Evolutionary conservation across 2,329 filamentous ascomycete species (phyloP), one percentile per base, ranked within the genome.

Genomic region (Aaosphaeria pasadenensis): DNA sequence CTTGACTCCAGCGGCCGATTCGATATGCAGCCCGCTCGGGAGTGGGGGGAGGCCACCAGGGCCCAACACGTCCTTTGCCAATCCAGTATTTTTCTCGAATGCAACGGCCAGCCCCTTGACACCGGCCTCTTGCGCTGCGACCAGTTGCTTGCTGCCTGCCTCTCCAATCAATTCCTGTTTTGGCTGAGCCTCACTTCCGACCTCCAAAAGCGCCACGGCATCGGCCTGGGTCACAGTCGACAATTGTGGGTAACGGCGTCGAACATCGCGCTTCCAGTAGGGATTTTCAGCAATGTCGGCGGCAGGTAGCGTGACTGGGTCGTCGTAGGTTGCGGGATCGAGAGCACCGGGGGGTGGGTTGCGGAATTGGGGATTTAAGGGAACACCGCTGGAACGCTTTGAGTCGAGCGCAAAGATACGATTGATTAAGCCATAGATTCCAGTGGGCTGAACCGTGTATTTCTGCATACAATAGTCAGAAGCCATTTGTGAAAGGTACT

Each of bases 211-310:
- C 39, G 87, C 87, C 28, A 94, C 94, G 44, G 90, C 85, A 71
- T 97, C 88, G 42, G 83, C 83, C 77, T 97, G 94, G 50, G 78
- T 86, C 53, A 99, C 82, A 41, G 89, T 85, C 65, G 87, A 92
- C 48, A 88, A 79, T 60, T 80, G 81, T 31, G 94, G 88, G 76
- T 97, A 97, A 63, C 80, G 80, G 63, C 94, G 83, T 61, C 94
- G 88, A 52, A 77, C 72, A 67, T 99, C 94, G 64, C 94, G 91
- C 80, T 95, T 95, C 90, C 91, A 99, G 78, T 96, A 95, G 35
- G 90, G 84, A 75, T 95, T 95, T 71, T 92, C 89, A 62, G 90
- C 90, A 62, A 95, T 85, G 70, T 95, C 90, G 58, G 81, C 89
- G 2, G 90, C 88, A n/a, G 90, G 90, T 0, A 87, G 50, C 11